phyloP scores from a whole-genome alignment of 1,139 yeast species.

The Casaregolazyma lundiana region DNA sequence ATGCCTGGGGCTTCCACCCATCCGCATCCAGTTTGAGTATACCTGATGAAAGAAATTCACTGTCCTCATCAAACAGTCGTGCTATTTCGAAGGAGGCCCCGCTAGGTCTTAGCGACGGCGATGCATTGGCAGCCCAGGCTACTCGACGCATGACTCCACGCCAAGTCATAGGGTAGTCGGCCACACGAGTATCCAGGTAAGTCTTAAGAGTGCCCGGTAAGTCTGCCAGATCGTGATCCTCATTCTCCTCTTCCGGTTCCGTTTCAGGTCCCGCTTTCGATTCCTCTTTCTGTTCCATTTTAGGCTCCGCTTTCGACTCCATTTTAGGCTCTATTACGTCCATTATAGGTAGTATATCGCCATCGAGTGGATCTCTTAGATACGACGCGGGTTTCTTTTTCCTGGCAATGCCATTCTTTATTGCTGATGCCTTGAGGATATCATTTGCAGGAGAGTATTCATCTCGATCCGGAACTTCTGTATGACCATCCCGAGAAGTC shows the following conservation, averaged over 20 bases:
- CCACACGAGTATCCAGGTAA: conserved; percentile 32
- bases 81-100: conserved; percentile 61
- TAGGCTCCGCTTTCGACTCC: neutral
- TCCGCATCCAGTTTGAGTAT: conserved; percentile 57
- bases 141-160: conserved; percentile 44
- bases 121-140: conserved; percentile 68
- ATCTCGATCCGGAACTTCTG: conserved; percentile 42
- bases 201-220: neutral
- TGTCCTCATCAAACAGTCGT: conserved; percentile 61
- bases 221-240: conserved; percentile 3
- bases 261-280: neutral
- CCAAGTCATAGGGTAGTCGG: conserved; percentile 48
- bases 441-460: conserved; percentile 26
- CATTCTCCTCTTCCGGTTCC: conserved; percentile 23
- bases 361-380: neutral
- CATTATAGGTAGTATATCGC: neutral
- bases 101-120: conserved; percentile 43
- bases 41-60: conserved; percentile 72
- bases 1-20: conserved; percentile 55
- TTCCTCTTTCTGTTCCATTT: neutral
- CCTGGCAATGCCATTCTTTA: neutral
- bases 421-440: neutral
- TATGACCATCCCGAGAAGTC: conserved; percentile 80
- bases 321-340: neutral
- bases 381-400: neutral